phyloP scores from a whole-genome alignment of 306 rosid species.

The Cucurbita ficifolia region DNA sequence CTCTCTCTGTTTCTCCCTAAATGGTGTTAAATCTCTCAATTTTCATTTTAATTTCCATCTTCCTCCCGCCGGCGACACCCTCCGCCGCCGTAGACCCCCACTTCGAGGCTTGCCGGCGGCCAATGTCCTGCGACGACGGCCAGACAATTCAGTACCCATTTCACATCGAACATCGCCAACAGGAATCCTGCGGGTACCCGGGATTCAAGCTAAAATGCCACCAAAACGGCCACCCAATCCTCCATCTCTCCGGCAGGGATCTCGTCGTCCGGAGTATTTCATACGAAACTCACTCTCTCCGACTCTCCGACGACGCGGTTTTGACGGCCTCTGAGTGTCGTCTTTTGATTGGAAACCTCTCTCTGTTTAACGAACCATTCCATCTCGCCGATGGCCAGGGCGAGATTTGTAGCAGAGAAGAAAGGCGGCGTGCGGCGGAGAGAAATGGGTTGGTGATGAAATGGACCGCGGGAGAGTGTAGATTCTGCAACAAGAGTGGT shows the following conservation, averaged over 20 bases:
- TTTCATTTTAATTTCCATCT: not conserved
- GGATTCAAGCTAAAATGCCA: slow-evolving; percentile 34
- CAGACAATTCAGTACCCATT: slow-evolving; percentile 36
- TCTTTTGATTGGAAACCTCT: not conserved
- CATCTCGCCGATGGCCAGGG: not conserved
- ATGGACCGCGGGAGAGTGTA: slow-evolving; percentile 33
- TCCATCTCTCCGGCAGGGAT: slow-evolving; percentile 7
- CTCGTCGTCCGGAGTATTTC: slow-evolving; percentile 20
- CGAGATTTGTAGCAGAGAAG: not conserved
- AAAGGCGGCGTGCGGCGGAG: slow-evolving; percentile 8
- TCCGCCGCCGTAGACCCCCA: not conserved
- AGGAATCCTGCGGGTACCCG: slow-evolving; percentile 34
- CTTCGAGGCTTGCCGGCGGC: slow-evolving; percentile 19
- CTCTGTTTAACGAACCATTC: not conserved
- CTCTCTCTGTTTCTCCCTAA: not conserved
- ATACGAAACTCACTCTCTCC: slow-evolving; percentile 14
- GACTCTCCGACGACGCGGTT: slow-evolving; percentile 24
- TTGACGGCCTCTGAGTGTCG: not conserved
- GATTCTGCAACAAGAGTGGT: slow-evolving; percentile 1
- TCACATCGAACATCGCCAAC: slow-evolving; percentile 15
- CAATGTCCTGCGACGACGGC: slow-evolving; percentile 19
- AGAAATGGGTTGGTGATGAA: slow-evolving; percentile 31
- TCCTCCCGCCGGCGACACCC: not conserved
- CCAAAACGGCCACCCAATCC: slow-evolving; percentile 11
- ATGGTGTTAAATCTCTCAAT: not conserved